A percentile compares a stretch with the other conserved stretches of the same genome.
phyloP scores from a whole-genome alignment of 768 basidiomycete species.

The Paxillus rubicundulus region DNA sequence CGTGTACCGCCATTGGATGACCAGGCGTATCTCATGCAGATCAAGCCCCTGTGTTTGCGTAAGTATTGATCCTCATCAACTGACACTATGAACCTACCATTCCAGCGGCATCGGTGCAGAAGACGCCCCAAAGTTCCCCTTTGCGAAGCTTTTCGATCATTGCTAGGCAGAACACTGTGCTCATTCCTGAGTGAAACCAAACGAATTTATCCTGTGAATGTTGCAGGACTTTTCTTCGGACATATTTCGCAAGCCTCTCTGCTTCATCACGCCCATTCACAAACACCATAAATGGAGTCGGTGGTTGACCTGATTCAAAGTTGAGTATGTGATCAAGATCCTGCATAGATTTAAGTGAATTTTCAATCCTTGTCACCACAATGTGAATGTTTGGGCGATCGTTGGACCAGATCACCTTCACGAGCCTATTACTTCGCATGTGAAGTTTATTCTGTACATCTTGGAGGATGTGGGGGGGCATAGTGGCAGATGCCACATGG shows the following conservation, averaged over 20 bases:
- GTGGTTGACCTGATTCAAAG: neutral
- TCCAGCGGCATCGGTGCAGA: slow-evolving; percentile 34
- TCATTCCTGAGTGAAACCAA: slow-evolving; percentile 31
- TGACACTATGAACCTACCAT: slow-evolving; percentile 27
- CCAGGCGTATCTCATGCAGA: neutral
- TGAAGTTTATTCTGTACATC: slow-evolving; percentile 11
- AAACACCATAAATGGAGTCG: neutral
- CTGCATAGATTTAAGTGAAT: no score
- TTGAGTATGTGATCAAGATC: neutral
- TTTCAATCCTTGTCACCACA: slow-evolving; percentile 19
- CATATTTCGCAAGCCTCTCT: neutral
- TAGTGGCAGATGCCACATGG: slow-evolving; percentile 15
- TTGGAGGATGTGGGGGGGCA: no score
- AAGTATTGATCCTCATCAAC: neutral
- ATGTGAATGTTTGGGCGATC: slow-evolving; percentile 36
- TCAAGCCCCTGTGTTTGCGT: neutral
- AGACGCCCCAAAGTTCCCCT: slow-evolving; percentile 25
- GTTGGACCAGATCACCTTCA: slow-evolving; percentile 24
- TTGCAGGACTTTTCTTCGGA: neutral
- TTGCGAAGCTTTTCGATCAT: slow-evolving; percentile 12
- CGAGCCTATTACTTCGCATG: slow-evolving; percentile 10
- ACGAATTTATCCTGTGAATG: slow-evolving; percentile 9
- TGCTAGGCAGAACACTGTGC: neutral
- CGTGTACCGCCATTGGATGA: slow-evolving; percentile 11
- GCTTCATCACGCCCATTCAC: neutral